Evolutionary conservation across 1,139 yeast genomes (phyloP).

Genomic region (Blastobotrys raffinosifermentans): DNA sequence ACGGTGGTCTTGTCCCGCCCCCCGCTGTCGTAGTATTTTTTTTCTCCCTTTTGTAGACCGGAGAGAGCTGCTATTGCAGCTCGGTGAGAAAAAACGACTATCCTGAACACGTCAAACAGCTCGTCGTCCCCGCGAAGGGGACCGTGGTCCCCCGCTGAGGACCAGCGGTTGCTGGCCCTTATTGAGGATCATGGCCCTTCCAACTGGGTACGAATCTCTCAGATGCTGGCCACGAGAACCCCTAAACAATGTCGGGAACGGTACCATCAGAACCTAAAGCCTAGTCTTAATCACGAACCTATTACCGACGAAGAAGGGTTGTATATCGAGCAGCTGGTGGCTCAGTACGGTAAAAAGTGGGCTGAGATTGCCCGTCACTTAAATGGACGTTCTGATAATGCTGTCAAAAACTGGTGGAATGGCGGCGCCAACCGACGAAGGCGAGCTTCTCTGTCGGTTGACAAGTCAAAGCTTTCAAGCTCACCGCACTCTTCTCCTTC

Average conservation of each 20-base stretch:
- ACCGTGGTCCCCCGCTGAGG: conserved; percentile 90
- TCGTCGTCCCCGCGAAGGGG: conserved; percentile 47
- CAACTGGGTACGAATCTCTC: conserved; percentile 85
- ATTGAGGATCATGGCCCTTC: conserved; percentile 75
- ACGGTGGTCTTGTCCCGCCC: too few species aligned
- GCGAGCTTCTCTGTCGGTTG: conserved; percentile 38
- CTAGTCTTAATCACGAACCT: conserved; percentile 73
- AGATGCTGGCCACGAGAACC: conserved; percentile 65
- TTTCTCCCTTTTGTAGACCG: too few species aligned
- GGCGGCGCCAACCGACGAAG: conserved; percentile 82
- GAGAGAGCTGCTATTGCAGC: too few species aligned
- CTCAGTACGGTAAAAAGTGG: conserved; percentile 83
- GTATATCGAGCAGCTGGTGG: conserved; percentile 71
- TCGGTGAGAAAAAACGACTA: too few species aligned
- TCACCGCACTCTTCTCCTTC: conserved; percentile 4
- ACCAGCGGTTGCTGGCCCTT: conserved; percentile 61
- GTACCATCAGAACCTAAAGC: conserved; percentile 87
- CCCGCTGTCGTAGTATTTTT: too few species aligned
- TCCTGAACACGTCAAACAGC: too few species aligned
- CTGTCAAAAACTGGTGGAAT: conserved; percentile 96
- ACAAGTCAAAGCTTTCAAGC: conserved; percentile 5
- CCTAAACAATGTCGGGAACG: conserved; percentile 93
- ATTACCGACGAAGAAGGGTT: conserved; percentile 82
- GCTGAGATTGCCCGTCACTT: conserved; percentile 88
- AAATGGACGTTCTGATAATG: conserved; percentile 83